Base-by-base conservation (phyloP, 2,329 filamentous ascomycete genomes). In the Colletotrichum nymphaeae region DNA sequence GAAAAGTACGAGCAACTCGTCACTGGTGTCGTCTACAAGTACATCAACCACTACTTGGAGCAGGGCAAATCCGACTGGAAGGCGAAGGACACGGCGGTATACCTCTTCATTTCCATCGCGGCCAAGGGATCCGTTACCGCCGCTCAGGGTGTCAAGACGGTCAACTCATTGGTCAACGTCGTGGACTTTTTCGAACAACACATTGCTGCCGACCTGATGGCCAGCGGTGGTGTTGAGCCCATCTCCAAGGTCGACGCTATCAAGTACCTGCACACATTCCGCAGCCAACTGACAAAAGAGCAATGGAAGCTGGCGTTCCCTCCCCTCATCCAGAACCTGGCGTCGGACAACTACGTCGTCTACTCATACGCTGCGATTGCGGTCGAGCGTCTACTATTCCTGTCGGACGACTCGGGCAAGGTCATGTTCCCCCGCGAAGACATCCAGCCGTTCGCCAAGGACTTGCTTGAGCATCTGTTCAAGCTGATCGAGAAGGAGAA, bases 291-390 rank as follows among this genome's bases (percentile, higher is more conserved):
- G 74, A 96, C 95, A 22, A 94, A 94, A 81, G 92, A 95, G 42
- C 94, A 98, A 82, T 98, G 97, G 95, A 93, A 93, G 78, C 91
- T 93, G 70, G 95, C 95, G 1, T 94, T 99, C 80, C 93, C 94
- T 14, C 92, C 97, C 22, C 88, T 99, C 55, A 95, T 98, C 66
- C 94, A 97, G 80, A 97, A 98, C 80, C 87, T 99, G 76, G 94
- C 91, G 74, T 97, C 95, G 2, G 88, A 92, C 26, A 97, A 98
- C 82, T 98, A 98, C 78, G 97, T 98, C 70, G 95, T 98, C 53
- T 98, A 99, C 85, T 98, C 95, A 0, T 99, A 99, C 80, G 95
- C 97, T 14, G 94, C 97, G 11, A 98, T 99, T 79, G 95, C 96
- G 2, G 93, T 98, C n/a, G 97, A 99, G 85, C 91, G 97, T 69